phyloP scores from a whole-genome alignment of 495 filamentous ascomycete genomes.

The Hypoxylon perforatum region DNA sequence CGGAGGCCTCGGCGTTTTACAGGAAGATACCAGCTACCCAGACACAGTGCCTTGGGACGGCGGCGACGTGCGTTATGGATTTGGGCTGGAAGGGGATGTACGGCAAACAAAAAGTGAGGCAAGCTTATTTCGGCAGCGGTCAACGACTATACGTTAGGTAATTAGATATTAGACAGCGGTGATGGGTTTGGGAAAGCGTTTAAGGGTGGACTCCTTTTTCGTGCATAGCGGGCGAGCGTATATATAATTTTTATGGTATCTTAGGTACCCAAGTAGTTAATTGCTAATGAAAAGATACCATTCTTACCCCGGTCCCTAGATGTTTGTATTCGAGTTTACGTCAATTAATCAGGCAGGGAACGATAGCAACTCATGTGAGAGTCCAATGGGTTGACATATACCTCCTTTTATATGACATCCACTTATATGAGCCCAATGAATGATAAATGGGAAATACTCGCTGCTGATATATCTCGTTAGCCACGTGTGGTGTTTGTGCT shows the following conservation, averaged over 20 bases:
- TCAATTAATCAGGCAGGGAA: too few species aligned
- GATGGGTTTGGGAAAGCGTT: neutral
- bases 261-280: neutral
- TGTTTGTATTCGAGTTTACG: too few species aligned
- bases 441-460: too few species aligned
- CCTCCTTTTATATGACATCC: too few species aligned
- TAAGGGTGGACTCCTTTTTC: neutral
- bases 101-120: conserved; percentile 33
- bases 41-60: conserved; percentile 25
- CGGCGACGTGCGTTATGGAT: conserved; percentile 45
- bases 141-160: conserved; percentile 19
- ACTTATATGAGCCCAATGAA: too few species aligned
- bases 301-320: too few species aligned
- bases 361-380: too few species aligned
- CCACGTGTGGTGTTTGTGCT: neutral
- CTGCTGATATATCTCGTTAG: neutral
- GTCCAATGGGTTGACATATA: too few species aligned
- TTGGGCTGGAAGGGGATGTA: conserved; percentile 52
- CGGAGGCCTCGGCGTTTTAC: conserved; percentile 15
- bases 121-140: conserved; percentile 40
- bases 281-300: conserved; percentile 8
- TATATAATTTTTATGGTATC: neutral
- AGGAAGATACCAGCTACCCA: conserved; percentile 19
- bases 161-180: neutral
- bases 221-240: neutral